Base-by-base conservation (phyloP, 2,329 filamentous ascomycete genomes). In the Cercospora nicotianae region DNA sequence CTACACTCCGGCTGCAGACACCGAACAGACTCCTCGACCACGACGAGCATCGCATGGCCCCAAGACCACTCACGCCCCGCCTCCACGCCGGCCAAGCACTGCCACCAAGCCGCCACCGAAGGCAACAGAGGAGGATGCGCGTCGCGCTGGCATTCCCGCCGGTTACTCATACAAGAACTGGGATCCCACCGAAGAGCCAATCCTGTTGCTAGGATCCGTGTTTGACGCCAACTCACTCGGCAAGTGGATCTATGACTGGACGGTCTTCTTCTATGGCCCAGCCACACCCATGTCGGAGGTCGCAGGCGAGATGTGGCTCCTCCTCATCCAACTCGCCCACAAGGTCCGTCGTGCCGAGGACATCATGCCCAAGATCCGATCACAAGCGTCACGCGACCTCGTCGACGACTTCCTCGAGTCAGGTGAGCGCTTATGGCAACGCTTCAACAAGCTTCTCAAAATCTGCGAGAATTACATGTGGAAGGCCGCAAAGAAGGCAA, bases 221-320 rank as follows among this genome's bases (percentile, higher is more conserved):
- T 98, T 98, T 77, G 95, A 98, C 78, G 92, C 94, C 77, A 97
- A 98, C 86, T 97, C 93, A 28, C 86, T 99, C 31, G 95, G 95
- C 77, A 97, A 97, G 82, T 99, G 95, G 95, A 96, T 99, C 77
- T 99, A 97, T 81, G 95, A 98, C 85, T 99, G 95, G 95, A 97
- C 95, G 18, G 92, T 97, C 71, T 97, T 92, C 83, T 90, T 91
- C 79, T 90, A 96, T 73, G 92, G 92, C 42, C 87, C 93, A 13
- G 87, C 87, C 48, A 93, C 91, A 10, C 92, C 93, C 61, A 92
- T 97, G 77, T 88, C 93, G 63, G 93, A 97, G 72, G 90, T 96
- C 80, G 94, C 95, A 2, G 95, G 94, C 73, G 94, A 98, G 76
- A 86, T 99, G 64, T 99, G 95, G 95, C 87, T 98, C 26, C 86